A percentile compares a stretch with the other conserved stretches of the same genome.
Evolutionary conservation across 2,329 filamentous ascomycete species (phyloP).

Genomic region (Cladosporium cucumerinum): DNA sequence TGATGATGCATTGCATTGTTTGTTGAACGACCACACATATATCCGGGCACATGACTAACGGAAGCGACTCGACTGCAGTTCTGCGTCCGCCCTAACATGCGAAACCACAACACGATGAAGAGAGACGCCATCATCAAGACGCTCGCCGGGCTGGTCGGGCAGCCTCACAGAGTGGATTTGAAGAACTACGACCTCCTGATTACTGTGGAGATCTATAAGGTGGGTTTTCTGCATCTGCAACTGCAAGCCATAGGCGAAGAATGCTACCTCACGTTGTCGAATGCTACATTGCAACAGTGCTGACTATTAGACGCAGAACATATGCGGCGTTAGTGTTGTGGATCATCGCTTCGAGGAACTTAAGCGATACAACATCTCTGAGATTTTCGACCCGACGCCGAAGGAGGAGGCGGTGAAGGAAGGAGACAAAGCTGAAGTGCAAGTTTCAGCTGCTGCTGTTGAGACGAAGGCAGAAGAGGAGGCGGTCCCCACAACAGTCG

Average conservation of each 20-base stretch:
- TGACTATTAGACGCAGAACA: conserved; percentile 50
- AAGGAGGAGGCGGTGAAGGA: conserved; percentile 26
- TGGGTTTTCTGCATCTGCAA: conserved; percentile 40
- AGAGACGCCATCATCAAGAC: conserved; percentile 68
- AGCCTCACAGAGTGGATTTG: conserved; percentile 73
- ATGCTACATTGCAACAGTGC: background rate
- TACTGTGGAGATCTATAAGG: conserved; percentile 76
- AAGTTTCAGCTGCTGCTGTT: background rate
- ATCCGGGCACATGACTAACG: background rate
- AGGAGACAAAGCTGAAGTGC: background rate
- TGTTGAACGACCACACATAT: background rate
- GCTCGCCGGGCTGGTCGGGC: conserved; percentile 63
- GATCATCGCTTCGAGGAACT: conserved; percentile 69
- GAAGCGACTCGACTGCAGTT: conserved; percentile 52
- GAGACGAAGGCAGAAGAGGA: background rate
- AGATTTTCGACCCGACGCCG: conserved; percentile 59
- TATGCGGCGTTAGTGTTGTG: conserved; percentile 77
- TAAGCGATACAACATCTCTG: conserved; percentile 74
- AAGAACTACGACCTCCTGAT: conserved; percentile 73
- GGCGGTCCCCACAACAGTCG: background rate
- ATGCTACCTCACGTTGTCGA: background rate
- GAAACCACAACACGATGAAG: conserved; percentile 67
- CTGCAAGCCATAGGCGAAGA: background rate
- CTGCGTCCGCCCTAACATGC: conserved; percentile 75
- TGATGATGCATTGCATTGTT: background rate